A percentile compares a stretch with the other conserved stretches of the same genome.
Conservation (phyloP, 305 asterid genomes). For the Fraxinus sp. region DNA sequence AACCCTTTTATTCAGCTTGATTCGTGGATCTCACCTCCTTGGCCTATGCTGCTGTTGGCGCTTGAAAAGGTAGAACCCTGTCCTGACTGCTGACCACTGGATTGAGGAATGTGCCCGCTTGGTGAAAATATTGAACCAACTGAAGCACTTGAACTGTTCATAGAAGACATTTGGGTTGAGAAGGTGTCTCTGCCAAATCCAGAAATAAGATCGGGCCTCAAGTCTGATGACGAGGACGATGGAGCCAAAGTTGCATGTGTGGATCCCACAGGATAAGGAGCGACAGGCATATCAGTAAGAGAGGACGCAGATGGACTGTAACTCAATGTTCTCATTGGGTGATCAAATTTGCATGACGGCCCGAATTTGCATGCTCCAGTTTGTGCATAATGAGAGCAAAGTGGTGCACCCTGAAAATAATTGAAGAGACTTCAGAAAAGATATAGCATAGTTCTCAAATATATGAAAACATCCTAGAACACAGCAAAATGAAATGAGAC, state of each 20-base stretch:
- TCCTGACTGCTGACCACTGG: constrained; percentile 43
- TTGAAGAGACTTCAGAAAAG: constrained; percentile 5
- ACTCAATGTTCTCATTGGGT: constrained; percentile 69
- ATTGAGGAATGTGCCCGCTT: constrained; percentile 44
- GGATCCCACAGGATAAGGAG: constrained; percentile 84
- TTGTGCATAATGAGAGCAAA: constrained; percentile 79
- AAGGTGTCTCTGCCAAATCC: constrained; percentile 52
- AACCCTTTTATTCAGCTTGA: constrained; percentile 30
- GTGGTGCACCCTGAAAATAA: constrained; percentile 58
- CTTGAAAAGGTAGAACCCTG: constrained; percentile 52
- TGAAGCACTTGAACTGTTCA: constrained; percentile 46
- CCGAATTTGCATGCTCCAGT: constrained; percentile 83
- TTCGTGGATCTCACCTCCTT: constrained; percentile 39
- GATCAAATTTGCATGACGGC: constrained; percentile 83
- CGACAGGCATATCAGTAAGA: constrained; percentile 83
- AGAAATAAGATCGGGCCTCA: constrained; percentile 58
- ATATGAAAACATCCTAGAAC: neutral
- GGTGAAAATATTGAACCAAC: constrained; percentile 43
- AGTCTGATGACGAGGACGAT: constrained; percentile 68
- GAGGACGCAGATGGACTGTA: constrained; percentile 89
- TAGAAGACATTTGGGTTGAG: constrained; percentile 58
- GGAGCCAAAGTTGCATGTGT: constrained; percentile 72
- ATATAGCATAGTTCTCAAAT: constrained; percentile 5
- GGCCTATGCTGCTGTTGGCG: constrained; percentile 39
- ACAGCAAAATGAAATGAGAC: neutral